Evolutionary conservation across 805 yeast species (phyloP).

Genomic region (Metschnikowia sp.): DNA sequence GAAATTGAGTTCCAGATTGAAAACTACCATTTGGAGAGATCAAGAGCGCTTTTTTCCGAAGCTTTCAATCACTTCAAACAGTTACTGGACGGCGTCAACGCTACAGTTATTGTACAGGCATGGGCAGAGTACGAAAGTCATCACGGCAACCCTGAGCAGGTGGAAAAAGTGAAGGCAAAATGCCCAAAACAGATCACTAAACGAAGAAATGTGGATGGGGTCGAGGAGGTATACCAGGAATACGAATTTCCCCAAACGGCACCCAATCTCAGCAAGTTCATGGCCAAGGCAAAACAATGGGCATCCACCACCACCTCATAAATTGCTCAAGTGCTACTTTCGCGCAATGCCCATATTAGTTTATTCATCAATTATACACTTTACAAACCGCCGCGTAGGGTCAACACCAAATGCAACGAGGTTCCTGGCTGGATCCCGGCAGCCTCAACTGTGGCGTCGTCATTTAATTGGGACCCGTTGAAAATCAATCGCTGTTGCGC

Average conservation of each 20-base stretch:
- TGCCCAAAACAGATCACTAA: constrained; percentile 54
- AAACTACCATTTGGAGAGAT: constrained; percentile 46
- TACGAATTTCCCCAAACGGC: constrained; percentile 68
- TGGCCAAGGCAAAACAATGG: constrained; percentile 41
- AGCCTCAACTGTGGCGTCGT: constrained; percentile 65
- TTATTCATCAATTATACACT: not conserved
- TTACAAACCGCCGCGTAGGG: constrained; percentile 79
- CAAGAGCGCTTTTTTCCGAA: constrained; percentile 54
- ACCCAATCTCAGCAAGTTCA: constrained; percentile 32
- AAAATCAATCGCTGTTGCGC: constrained; percentile 88
- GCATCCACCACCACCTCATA: not conserved
- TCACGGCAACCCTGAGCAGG: constrained; percentile 51
- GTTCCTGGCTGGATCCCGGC: constrained; percentile 84
- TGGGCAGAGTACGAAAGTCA: constrained; percentile 60
- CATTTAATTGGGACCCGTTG: constrained; percentile 90
- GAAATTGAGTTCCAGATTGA: constrained; percentile 52
- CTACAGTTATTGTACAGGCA: constrained; percentile 56
- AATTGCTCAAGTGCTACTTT: not conserved
- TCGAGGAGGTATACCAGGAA: constrained; percentile 54
- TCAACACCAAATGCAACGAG: constrained; percentile 83
- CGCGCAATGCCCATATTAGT: not conserved
- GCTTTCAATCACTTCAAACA: constrained; percentile 48
- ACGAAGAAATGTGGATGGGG: constrained; percentile 41
- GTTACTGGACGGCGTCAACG: constrained; percentile 33
- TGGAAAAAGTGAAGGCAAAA: constrained; percentile 37